Conservation (phyloP, 768 basidiomycete genomes). For the Auriscalpium orientale region DNA sequence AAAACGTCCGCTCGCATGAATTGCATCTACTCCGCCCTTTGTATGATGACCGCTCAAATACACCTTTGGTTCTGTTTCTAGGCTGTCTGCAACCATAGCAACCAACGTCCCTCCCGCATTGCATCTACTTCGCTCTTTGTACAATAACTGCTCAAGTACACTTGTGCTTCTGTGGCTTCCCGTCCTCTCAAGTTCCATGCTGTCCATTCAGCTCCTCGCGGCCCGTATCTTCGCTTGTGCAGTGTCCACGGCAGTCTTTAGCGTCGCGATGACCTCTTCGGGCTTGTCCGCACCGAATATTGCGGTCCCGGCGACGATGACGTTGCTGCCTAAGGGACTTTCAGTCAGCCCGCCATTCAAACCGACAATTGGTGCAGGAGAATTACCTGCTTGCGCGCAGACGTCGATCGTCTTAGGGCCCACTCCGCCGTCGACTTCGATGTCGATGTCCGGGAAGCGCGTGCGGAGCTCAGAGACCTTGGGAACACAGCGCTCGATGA, state of each 20-base stretch:
- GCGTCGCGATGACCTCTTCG: slow-evolving; percentile 60
- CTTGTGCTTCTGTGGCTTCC: too few relatives aligned
- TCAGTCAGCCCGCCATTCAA: neutral
- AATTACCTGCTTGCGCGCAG: slow-evolving; percentile 82
- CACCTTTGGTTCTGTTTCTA: too few relatives aligned
- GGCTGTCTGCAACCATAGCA: too few relatives aligned
- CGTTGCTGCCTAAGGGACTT: slow-evolving; percentile 72
- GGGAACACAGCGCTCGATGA: slow-evolving; percentile 84
- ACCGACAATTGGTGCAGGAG: slow-evolving; percentile 6
- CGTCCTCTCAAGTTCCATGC: too few relatives aligned
- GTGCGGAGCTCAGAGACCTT: slow-evolving; percentile 87
- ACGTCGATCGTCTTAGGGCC: slow-evolving; percentile 80
- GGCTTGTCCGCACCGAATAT: slow-evolving; percentile 83
- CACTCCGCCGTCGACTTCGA: slow-evolving; percentile 98
- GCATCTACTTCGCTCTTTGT: too few relatives aligned
- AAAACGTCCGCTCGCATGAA: too few relatives aligned
- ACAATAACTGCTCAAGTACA: too few relatives aligned
- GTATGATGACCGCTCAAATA: too few relatives aligned
- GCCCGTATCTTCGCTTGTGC: slow-evolving; percentile 46
- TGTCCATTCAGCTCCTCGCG: slow-evolving; percentile 5
- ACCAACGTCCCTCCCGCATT: too few relatives aligned
- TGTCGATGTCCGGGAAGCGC: slow-evolving; percentile 90
- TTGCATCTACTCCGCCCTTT: too few relatives aligned
- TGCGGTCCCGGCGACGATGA: slow-evolving; percentile 96
- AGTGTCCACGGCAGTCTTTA: slow-evolving; percentile 64